A percentile compares a stretch with the other conserved stretches of the same genome.
These are phyloP conservation scores for Trichosporon inkin DNA, from an alignment of 1,284 basidiomycete species.

Conservation along the genomic window DNA sequence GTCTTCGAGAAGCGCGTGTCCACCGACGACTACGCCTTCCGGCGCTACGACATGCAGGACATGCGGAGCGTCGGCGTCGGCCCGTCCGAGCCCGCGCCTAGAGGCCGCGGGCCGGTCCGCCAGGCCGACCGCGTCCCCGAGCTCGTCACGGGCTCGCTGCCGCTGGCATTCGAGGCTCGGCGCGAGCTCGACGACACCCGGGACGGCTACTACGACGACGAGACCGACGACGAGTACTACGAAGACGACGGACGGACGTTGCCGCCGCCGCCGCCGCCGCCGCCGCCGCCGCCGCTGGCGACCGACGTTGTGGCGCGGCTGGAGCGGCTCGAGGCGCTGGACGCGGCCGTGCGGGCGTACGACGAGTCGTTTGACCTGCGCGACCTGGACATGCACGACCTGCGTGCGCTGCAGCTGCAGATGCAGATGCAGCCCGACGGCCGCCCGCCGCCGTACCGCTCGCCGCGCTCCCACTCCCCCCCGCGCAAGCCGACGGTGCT, in stretches of 20 bases:
- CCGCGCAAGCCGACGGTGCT: conserved; percentile 5
- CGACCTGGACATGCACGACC: neutral
- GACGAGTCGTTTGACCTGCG: conserved; percentile 2
- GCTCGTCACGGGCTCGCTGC: neutral
- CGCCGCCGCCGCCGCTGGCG: neutral
- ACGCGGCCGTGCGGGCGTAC: neutral
- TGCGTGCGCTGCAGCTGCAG: neutral
- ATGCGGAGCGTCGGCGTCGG: conserved; percentile 3
- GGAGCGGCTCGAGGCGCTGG: neutral
- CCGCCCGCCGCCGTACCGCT: neutral
- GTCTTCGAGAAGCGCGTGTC: neutral
- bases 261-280: neutral
- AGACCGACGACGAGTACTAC: neutral
- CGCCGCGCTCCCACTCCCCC: conserved; percentile 1
- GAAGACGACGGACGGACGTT: neutral
- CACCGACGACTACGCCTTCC: neutral
- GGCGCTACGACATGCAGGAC: conserved; percentile 5
- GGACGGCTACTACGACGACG: neutral
- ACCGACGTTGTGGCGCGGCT: neutral
- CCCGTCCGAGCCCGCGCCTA: neutral
- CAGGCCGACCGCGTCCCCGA: neutral
- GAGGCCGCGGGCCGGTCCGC: neutral
- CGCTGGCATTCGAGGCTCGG: neutral
- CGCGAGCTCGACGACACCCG: neutral
- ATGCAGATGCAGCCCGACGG: neutral